These are phyloP conservation scores for Amoebophrya sp. DNA, from an alignment of 169 alveolate species.

Conservation along the genomic window DNA sequence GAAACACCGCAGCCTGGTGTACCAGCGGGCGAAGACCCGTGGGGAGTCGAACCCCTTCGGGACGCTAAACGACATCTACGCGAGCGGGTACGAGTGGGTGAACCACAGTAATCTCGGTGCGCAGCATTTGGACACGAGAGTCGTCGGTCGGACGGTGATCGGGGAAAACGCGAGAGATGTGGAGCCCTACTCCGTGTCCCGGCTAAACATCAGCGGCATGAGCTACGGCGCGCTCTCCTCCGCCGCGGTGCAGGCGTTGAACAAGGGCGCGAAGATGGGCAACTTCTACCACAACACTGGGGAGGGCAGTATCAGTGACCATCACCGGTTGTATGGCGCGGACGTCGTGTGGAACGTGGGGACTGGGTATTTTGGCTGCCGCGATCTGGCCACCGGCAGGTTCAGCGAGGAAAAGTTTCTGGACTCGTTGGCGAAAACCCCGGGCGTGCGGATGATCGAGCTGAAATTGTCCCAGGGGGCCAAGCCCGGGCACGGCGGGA, in stretches of 20 bases:
- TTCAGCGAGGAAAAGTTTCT: background rate
- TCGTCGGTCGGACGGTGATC: background rate
- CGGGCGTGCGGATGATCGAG: background rate
- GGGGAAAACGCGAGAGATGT: background rate
- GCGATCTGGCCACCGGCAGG: background rate
- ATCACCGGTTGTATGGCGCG: background rate
- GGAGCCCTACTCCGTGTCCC: background rate
- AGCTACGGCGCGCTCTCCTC: background rate
- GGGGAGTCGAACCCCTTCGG: slow-evolving; percentile 4
- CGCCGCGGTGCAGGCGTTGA: background rate
- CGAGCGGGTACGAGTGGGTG: background rate
- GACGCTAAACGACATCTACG: background rate
- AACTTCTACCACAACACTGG: background rate
- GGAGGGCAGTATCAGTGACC: background rate
- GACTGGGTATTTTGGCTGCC: background rate
- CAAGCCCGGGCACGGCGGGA: slow-evolving; percentile 22
- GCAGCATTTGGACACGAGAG: background rate
- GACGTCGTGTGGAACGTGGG: slow-evolving; percentile 15
- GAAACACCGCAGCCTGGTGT: background rate
- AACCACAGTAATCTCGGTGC: background rate
- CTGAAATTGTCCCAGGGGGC: background rate
- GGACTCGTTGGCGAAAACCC: background rate
- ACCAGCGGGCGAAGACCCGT: background rate
- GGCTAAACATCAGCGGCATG: background rate
- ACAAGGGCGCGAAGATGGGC: background rate